Evolutionary conservation across 768 basidiomycete genomes (phyloP).

Genomic region (Lactarius hengduanensis): DNA sequence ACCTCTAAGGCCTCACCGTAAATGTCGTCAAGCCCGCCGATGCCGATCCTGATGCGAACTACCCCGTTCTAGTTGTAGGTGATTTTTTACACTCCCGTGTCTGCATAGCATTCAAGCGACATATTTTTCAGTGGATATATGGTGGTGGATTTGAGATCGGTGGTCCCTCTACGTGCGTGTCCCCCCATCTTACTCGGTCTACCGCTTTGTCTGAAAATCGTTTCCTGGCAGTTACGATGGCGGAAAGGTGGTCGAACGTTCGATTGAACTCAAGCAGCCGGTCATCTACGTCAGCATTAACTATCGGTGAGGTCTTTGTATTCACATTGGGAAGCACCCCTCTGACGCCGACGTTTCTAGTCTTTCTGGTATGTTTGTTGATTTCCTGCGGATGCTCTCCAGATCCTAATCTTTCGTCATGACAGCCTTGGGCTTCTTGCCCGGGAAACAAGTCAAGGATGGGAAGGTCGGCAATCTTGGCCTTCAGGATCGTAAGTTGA

Average conservation of each 20-base stretch:
- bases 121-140: slow-evolving; percentile 30
- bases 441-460: slow-evolving; percentile 49
- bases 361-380: slow-evolving; percentile 17
- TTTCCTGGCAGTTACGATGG: slow-evolving; percentile 28
- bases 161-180: slow-evolving; percentile 13
- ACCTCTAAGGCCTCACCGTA: slow-evolving; percentile 30
- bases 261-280: slow-evolving; percentile 30
- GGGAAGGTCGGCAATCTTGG: slow-evolving; percentile 61
- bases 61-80: slow-evolving; percentile 34
- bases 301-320: slow-evolving; percentile 29
- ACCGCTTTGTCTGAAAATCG: background rate
- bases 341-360: slow-evolving; percentile 5
- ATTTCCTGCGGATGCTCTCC: too few relatives aligned
- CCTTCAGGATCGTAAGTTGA: slow-evolving; percentile 53
- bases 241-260: slow-evolving; percentile 28
- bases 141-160: slow-evolving; percentile 30
- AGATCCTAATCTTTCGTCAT: background rate
- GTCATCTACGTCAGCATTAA: slow-evolving; percentile 34
- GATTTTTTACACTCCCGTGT: background rate
- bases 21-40: slow-evolving; percentile 31
- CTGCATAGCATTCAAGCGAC: background rate
- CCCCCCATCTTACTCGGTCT: background rate
- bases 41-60: slow-evolving; percentile 7
- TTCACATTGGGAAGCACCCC: background rate
- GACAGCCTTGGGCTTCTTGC: slow-evolving; percentile 50